These are phyloP conservation scores for Heliamphora exappendiculata DNA, from an alignment of 148 eudicot species.

Conservation along the genomic window DNA sequence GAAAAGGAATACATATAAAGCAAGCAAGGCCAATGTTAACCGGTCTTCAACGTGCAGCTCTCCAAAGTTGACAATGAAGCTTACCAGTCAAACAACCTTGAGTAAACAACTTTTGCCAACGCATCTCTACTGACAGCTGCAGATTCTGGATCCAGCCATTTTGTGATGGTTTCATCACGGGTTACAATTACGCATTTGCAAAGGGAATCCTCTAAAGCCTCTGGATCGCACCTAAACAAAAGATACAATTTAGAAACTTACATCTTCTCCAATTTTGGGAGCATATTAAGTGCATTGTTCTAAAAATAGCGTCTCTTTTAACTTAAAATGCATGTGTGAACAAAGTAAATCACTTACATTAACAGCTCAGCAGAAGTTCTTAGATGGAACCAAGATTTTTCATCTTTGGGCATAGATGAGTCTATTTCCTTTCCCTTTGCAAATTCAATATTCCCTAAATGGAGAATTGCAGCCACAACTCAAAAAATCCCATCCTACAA, in stretches of 20 bases:
- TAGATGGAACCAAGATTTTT: constrained; percentile 83
- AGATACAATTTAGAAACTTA: constrained; percentile 6
- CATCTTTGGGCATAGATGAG: constrained; percentile 95
- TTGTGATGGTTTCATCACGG: constrained; percentile 87
- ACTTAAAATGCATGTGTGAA: not conserved
- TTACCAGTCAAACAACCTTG: constrained; percentile 91
- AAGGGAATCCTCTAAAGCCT: constrained; percentile 82
- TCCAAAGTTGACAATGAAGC: constrained; percentile 14
- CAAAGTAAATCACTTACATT: constrained; percentile 45
- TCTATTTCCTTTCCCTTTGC: constrained; percentile 80
- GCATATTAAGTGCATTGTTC: no score
- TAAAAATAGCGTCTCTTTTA: not conserved
- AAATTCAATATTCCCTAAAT: constrained; percentile 93
- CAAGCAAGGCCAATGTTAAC: not conserved
- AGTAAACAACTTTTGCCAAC: constrained; percentile 84
- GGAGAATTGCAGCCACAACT: constrained; percentile 92
- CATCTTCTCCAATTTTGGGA: no score
- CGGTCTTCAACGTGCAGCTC: no score
- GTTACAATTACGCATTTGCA: constrained; percentile 92
- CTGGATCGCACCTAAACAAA: constrained; percentile 73
- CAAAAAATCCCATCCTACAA: constrained; percentile 93
- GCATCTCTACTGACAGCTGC: constrained; percentile 88
- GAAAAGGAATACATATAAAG: no score
- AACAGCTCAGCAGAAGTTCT: constrained; percentile 87
- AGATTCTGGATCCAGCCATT: constrained; percentile 77